Evolutionary conservation across 176 grass and related monocot genomes (phyloP), one percentile per base, ranked within the genome.

Genomic region (Bromus sterilis): DNA sequence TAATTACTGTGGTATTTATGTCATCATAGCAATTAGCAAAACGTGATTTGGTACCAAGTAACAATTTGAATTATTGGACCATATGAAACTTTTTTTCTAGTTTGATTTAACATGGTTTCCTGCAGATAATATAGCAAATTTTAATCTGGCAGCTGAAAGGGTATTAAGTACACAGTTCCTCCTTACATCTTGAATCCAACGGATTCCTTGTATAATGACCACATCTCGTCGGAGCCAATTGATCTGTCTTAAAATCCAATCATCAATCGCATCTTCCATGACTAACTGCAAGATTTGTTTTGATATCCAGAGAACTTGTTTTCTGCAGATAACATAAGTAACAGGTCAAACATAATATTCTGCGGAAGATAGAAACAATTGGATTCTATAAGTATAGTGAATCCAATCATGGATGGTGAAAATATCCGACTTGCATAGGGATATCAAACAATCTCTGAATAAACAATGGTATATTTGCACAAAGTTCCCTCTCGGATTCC

Each of bases 201-300:
- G 77, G 76, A 95, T 99, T 61, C 80, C 91, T 87, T 75, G 80
- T 63, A 90, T 89, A 77, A 99, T 84, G 59, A 93, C 56, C 84
- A 91, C 87, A 29, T 93, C 92, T 75, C 82, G 93, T 78, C 93
- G 85, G n/a, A 99, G 85, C 82, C 68, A 99, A 89, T 85, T 90
- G 56, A 99, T 95, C 87, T 95, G 96, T 43, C 93, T 94, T 78
- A 93, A 39, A 82, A 99, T 95, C 96, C 93, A 99, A 84, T 99
- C 96, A 90, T 99, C 96, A 3, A 99, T 99, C 64, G 96, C 96
- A 89, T 99, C 96, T 87, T 99, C 93, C 93, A 99, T 99, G 61
- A 95, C 82, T 77, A 99, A 87, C 63, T 99, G 93, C 61, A 99
- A 86, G 78, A 95, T 95, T 80, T 95, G 96, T 88, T 99, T 99